Conservation (phyloP, 1,139 yeast genomes). For the Yamadazyma mexicana region DNA sequence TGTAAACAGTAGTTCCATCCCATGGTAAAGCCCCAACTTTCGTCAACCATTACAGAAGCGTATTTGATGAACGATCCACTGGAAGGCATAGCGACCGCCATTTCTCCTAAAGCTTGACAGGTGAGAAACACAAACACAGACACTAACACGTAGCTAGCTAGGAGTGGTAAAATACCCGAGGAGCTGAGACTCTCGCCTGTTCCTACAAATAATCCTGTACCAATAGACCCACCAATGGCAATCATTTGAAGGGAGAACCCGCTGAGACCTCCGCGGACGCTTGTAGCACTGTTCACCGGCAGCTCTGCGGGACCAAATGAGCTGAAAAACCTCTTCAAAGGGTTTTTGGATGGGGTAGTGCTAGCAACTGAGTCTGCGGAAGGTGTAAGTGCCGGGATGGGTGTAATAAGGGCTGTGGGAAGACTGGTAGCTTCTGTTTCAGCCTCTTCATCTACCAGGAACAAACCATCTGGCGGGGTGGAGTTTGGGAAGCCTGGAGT, state of each 20-base stretch:
- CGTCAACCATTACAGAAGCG: constrained; percentile 66
- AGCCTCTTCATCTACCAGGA: background rate
- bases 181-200: constrained; percentile 61
- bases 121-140: constrained; percentile 71
- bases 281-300: background rate
- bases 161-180: constrained; percentile 80
- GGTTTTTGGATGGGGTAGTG: background rate
- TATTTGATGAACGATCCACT: constrained; percentile 77
- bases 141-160: constrained; percentile 65
- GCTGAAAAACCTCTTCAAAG: background rate
- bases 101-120: constrained; percentile 81
- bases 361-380: too few relatives aligned
- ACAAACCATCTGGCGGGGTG: background rate
- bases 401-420: too few relatives aligned
- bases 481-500: background rate
- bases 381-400: too few relatives aligned
- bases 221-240: constrained; percentile 65
- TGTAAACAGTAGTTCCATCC: constrained; percentile 80
- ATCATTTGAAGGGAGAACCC: constrained; percentile 48
- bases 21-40: constrained; percentile 74
- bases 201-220: constrained; percentile 72
- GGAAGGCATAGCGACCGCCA: constrained; percentile 76
- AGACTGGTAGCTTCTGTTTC: too few relatives aligned
- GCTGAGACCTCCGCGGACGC: constrained; percentile 4
- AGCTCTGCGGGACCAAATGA: background rate